A percentile compares a stretch with the other conserved stretches of the same genome.
Evolutionary conservation across 2,329 filamentous ascomycete species (phyloP).

Genomic region (Proliferodiscus dingleyae): DNA sequence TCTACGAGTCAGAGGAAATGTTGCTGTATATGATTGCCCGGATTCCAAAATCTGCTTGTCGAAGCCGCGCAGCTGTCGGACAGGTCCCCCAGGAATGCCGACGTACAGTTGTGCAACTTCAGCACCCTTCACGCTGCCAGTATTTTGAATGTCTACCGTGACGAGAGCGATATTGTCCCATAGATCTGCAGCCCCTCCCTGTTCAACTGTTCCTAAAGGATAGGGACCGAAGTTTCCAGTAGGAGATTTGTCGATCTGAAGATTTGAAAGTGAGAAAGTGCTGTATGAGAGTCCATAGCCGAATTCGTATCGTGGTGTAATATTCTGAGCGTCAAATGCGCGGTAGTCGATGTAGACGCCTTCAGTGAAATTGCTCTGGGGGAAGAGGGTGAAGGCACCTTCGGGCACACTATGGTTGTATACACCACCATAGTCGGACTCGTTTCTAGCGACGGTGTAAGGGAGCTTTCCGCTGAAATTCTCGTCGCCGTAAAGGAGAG

Average conservation of each 20-base stretch:
- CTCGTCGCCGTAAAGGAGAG: constrained; percentile 6
- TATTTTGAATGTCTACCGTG: constrained; percentile 42
- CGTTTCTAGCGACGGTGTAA: constrained; percentile 56
- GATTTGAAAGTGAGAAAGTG: constrained; percentile 44
- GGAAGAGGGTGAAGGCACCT: constrained; percentile 45
- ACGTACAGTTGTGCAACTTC: constrained; percentile 29
- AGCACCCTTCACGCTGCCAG: constrained; percentile 34
- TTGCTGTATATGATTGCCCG: constrained; percentile 39
- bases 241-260: constrained; percentile 34
- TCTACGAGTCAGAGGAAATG: constrained; percentile 50
- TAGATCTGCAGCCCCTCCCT: constrained; percentile 48
- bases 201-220: constrained; percentile 47
- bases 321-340: constrained; percentile 39
- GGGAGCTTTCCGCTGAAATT: constrained; percentile 6
- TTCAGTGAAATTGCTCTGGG: constrained; percentile 43
- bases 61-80: constrained; percentile 56
- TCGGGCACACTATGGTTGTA: constrained; percentile 41
- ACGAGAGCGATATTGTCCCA: constrained; percentile 48
- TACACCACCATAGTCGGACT: constrained; percentile 43
- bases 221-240: constrained; percentile 37
- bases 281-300: constrained; percentile 52
- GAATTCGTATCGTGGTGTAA: constrained; percentile 34
- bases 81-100: constrained; percentile 7
- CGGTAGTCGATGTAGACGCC: constrained; percentile 48
- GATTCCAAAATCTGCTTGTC: constrained; percentile 40